These are phyloP conservation scores for Hansfordia pulvinata DNA, from an alignment of 2,329 filamentous ascomycete species.

Conservation along the genomic window DNA sequence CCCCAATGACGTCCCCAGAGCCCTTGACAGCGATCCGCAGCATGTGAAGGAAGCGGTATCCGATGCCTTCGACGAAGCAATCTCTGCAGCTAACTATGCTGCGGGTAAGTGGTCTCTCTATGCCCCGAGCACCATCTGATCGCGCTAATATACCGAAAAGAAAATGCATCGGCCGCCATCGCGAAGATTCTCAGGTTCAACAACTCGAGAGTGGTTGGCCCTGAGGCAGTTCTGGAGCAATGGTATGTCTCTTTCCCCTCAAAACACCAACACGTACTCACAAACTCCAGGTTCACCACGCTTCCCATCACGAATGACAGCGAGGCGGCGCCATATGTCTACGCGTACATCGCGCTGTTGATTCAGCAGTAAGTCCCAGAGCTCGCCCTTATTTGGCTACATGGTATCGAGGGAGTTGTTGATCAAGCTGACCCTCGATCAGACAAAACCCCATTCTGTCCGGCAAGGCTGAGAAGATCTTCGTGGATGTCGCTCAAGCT, in stretches of 20 bases:
- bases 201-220: conserved; percentile 58
- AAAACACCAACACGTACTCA: conserved; percentile 2
- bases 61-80: conserved; percentile 71
- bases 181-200: conserved; percentile 96
- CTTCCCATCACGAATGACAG: conserved; percentile 90
- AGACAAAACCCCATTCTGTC: conserved; percentile 80
- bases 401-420: conserved; percentile 1
- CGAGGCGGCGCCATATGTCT: conserved; percentile 92
- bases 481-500: conserved; percentile 74
- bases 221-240: conserved; percentile 61
- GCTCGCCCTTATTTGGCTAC: conserved; percentile 1
- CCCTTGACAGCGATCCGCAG: too few species aligned
- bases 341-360: conserved; percentile 78
- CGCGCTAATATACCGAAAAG: conserved; percentile 24
- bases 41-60: too few species aligned
- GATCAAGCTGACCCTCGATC: conserved; percentile 13
- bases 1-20: too few species aligned
- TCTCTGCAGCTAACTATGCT: conserved; percentile 93
- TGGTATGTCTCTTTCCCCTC: conserved; percentile 30
- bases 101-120: conserved; percentile 32
- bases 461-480: conserved; percentile 65
- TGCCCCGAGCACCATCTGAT: background rate
- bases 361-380: conserved; percentile 88
- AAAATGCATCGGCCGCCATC: conserved; percentile 92
- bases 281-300: conserved; percentile 51